phyloP scores from a whole-genome alignment of 495 filamentous ascomycete genomes.

The Penicillium steckii region DNA sequence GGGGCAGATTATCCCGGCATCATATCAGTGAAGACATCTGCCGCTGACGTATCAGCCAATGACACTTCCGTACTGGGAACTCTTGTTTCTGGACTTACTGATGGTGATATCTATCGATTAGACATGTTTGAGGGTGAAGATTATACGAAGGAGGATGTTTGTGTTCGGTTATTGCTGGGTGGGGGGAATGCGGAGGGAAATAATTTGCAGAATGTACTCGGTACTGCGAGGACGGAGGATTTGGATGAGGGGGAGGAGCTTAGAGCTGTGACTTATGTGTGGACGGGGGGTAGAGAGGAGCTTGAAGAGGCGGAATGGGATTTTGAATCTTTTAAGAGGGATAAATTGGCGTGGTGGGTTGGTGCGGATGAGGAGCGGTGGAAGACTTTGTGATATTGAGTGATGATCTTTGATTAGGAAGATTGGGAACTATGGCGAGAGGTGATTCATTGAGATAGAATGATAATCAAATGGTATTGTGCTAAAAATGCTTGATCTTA shows the following conservation, averaged over 20 bases:
- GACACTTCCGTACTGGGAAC: constrained; percentile 68
- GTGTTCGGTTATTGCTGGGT: constrained; percentile 49
- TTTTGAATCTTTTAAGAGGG: constrained; percentile 67
- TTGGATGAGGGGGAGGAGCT: constrained; percentile 50
- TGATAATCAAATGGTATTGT: neutral
- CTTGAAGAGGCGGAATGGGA: constrained; percentile 80
- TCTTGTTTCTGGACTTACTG: constrained; percentile 74
- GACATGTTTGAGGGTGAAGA: constrained; percentile 80
- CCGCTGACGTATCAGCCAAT: neutral
- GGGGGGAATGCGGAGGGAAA: constrained; percentile 7
- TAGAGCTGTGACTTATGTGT: constrained; percentile 78
- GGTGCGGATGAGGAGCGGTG: constrained; percentile 37
- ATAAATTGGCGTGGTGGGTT: constrained; percentile 63
- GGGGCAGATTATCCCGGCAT: constrained; percentile 86
- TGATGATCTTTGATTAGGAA: neutral
- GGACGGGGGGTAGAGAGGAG: constrained; percentile 37
- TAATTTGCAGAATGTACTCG: constrained; percentile 32
- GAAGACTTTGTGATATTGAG: constrained; percentile 17
- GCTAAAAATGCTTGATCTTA: neutral
- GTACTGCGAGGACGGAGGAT: constrained; percentile 27
- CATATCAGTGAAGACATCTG: constrained; percentile 31
- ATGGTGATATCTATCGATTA: constrained; percentile 70
- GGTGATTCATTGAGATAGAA: neutral
- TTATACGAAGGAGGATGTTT: constrained; percentile 65
- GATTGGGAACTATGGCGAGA: neutral